A percentile compares a stretch with the other conserved stretches of the same genome.
Evolutionary conservation across 1,284 basidiomycete genomes (phyloP).

Genomic region (Butyriboletus appendiculatus): DNA sequence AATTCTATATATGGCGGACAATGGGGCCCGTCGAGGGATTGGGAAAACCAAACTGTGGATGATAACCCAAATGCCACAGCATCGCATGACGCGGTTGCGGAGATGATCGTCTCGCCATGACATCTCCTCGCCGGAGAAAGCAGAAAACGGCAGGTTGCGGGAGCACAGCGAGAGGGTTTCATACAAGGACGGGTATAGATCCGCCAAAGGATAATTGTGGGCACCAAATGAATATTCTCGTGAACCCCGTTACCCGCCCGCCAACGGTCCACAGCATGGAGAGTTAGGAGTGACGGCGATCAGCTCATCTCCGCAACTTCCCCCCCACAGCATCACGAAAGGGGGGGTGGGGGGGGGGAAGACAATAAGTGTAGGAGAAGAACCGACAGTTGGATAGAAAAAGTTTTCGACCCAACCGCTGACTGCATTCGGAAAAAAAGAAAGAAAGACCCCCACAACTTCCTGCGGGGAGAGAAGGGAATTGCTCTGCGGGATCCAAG

Average conservation of each 20-base stretch:
- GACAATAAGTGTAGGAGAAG: slow-evolving; percentile 4
- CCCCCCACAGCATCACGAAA: slow-evolving; percentile 18
- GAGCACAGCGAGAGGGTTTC: too few species aligned
- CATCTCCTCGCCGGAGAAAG: slow-evolving; percentile 1
- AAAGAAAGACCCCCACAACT: background rate
- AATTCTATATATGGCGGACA: slow-evolving; percentile 24
- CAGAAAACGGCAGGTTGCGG: background rate
- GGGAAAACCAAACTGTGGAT: background rate
- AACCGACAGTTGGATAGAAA: background rate
- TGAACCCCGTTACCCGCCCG: slow-evolving; percentile 14
- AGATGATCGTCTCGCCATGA: slow-evolving; percentile 13
- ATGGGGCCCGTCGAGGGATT: slow-evolving; percentile 21
- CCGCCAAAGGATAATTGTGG: slow-evolving; percentile 5
- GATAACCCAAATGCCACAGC: slow-evolving; percentile 11
- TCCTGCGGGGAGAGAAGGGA: slow-evolving; percentile 5
- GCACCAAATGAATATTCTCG: slow-evolving; percentile 8
- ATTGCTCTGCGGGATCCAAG: background rate
- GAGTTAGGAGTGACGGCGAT: slow-evolving; percentile 30
- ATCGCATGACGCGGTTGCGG: slow-evolving; percentile 10
- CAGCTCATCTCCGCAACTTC: slow-evolving; percentile 31
- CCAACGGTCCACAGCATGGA: slow-evolving; percentile 12
- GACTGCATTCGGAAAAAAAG: slow-evolving; percentile 5
- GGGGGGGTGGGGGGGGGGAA: background rate
- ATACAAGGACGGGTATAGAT: too few species aligned
- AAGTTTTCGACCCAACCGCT: background rate